Conservation (phyloP, 495 filamentous ascomycete genomes). For the Aspergillus ellipticus region DNA sequence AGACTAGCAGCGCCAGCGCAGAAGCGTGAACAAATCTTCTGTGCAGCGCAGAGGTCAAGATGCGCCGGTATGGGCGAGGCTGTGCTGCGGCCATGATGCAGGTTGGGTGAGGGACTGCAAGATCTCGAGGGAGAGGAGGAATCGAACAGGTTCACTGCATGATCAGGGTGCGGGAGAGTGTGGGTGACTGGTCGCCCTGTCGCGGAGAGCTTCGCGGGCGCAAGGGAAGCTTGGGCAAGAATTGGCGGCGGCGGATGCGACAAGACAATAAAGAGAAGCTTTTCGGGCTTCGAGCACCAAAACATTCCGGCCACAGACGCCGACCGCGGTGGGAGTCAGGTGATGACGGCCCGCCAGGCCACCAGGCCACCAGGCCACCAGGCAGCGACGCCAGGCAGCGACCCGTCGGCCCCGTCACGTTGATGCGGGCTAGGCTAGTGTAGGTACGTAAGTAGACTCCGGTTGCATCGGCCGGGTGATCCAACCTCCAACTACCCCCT, state of each 20-base stretch:
- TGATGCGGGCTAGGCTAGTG: not conserved
- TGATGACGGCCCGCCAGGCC: constrained; percentile 30
- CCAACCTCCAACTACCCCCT: constrained; percentile 6
- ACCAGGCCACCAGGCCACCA: not conserved
- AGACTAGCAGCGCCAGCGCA: constrained; percentile 58
- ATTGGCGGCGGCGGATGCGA: constrained; percentile 13
- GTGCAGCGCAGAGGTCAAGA: constrained; percentile 85
- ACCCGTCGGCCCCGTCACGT: constrained; percentile 2
- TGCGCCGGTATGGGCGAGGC: constrained; percentile 73
- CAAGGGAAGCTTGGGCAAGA: not conserved
- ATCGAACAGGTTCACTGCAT: constrained; percentile 32
- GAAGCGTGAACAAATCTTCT: constrained; percentile 77
- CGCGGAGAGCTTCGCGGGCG: not conserved
- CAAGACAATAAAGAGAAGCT: constrained; percentile 22
- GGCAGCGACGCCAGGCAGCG: constrained; percentile 24
- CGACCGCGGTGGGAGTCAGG: no score
- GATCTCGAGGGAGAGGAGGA: constrained; percentile 24
- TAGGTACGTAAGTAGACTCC: not conserved
- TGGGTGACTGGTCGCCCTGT: not conserved
- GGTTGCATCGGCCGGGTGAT: not conserved
- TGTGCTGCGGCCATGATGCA: constrained; percentile 45
- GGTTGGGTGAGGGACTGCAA: constrained; percentile 24
- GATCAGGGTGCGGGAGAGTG: constrained; percentile 22
- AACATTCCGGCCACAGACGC: constrained; percentile 35
- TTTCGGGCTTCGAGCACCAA: constrained; percentile 32